A percentile compares a stretch with the other conserved stretches of the same genome.
phyloP scores from a whole-genome alignment of 1,284 basidiomycete genomes.

The Cryptococcus floricola region DNA sequence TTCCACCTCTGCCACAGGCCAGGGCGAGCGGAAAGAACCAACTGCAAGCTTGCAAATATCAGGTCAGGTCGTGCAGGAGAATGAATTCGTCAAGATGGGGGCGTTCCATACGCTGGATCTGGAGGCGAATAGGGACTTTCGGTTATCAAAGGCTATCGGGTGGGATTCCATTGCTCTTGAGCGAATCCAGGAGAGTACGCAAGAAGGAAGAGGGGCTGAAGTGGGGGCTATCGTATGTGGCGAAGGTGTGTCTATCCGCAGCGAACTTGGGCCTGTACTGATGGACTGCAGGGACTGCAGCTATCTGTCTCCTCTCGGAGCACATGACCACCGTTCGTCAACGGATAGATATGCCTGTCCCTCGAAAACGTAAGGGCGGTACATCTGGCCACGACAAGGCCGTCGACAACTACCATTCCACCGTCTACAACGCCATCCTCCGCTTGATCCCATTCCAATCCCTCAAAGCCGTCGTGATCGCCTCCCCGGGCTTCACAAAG shows the following conservation, averaged over 20 bases:
- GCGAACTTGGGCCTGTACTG: not conserved
- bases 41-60: slow-evolving; percentile 75
- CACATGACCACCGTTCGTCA: slow-evolving; percentile 95
- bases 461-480: slow-evolving; percentile 88
- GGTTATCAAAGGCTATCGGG: slow-evolving; percentile 75
- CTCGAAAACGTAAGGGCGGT: slow-evolving; percentile 80
- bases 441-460: slow-evolving; percentile 81
- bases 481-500: slow-evolving; percentile 92
- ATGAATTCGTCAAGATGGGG: slow-evolving; percentile 85
- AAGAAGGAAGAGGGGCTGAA: slow-evolving; percentile 90
- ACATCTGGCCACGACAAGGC: slow-evolving; percentile 84
- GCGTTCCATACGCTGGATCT: slow-evolving; percentile 95
- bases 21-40: slow-evolving; percentile 48
- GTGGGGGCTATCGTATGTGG: slow-evolving; percentile 95
- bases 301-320: slow-evolving; percentile 89
- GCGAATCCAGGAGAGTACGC: slow-evolving; percentile 78
- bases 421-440: slow-evolving; percentile 80
- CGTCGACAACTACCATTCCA: slow-evolving; percentile 73
- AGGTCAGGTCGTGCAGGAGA: slow-evolving; percentile 85
- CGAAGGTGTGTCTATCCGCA: slow-evolving; percentile 58
- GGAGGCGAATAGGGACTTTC: slow-evolving; percentile 85
- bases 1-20: slow-evolving; percentile 49
- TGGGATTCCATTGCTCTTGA: slow-evolving; percentile 90
- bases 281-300: slow-evolving; percentile 65
- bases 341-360: slow-evolving; percentile 83